These are phyloP conservation scores for Plasmopara muralis DNA, from an alignment of 352 stramenopile genomes.

Conservation along the genomic window DNA sequence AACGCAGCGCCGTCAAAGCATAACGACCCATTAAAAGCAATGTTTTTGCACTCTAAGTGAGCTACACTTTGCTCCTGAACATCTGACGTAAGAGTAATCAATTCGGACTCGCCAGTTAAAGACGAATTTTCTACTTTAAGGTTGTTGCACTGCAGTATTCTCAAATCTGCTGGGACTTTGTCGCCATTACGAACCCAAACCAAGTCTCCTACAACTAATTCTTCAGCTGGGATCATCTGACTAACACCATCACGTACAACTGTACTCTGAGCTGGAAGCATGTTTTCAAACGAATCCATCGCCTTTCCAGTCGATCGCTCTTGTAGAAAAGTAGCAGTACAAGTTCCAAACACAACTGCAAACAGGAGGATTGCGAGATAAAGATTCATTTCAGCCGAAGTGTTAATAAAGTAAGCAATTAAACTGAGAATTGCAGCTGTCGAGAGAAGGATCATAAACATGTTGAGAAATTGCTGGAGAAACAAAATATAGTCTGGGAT, in stretches of 20 bases:
- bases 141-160: slow-evolving; percentile 37
- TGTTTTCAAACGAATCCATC: slow-evolving; percentile 51
- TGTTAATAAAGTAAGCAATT: slow-evolving; percentile 35
- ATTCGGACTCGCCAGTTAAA: slow-evolving; percentile 52
- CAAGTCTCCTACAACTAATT: slow-evolving; percentile 45
- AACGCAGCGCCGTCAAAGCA: slow-evolving; percentile 40
- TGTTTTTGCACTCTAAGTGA: slow-evolving; percentile 40
- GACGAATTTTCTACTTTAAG: slow-evolving; percentile 64
- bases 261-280: slow-evolving; percentile 34
- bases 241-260: slow-evolving; percentile 40
- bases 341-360: slow-evolving; percentile 32
- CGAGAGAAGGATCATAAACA: slow-evolving; percentile 39
- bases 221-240: slow-evolving; percentile 33
- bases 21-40: slow-evolving; percentile 42
- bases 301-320: slow-evolving; percentile 5
- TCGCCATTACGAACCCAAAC: slow-evolving; percentile 47
- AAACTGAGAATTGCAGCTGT: slow-evolving; percentile 30
- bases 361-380: slow-evolving; percentile 40
- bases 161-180: slow-evolving; percentile 45
- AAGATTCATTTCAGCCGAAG: slow-evolving; percentile 30
- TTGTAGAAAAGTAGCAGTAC: slow-evolving; percentile 37
- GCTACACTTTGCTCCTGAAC: slow-evolving; percentile 18
- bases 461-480: no score
- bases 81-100: slow-evolving; percentile 27
- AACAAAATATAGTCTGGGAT: slow-evolving; percentile 11